Evolutionary conservation across 2,329 filamentous ascomycete species (phyloP), one percentile per base, ranked within the genome.

Genomic region (Neopestalotiopsis sp.): DNA sequence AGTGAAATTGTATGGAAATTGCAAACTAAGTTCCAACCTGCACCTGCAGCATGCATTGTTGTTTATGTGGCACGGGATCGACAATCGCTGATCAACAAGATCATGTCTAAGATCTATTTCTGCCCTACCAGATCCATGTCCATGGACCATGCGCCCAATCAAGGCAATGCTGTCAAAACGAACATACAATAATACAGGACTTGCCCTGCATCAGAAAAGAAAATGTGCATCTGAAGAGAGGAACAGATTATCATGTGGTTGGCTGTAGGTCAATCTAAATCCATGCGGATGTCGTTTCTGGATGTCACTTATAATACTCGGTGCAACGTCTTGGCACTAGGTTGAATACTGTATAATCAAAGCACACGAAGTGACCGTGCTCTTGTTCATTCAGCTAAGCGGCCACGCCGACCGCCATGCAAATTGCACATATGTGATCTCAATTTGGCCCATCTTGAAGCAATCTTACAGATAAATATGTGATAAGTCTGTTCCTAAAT

Each of bases 81-180:
- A 53, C 45, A 17, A 53, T 53, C 45, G 45, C 14, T 17, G 45
- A 53, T 53, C 17, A 53, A 24, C 45, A n/a, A 5, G n/a, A 53
- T 53, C 45, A n/a, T 53, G 45, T 53, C 45, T 53, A 17, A 53
- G 45, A 53, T 53, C 45, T 53, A 4, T 53, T 6, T 53, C 45
- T 53, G 45, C 45, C 45, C 45, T 53, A 53, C 45, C 34, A 53
- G n/a, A 53, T 53, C 45, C 45, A 53, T 53, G n/a, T 53, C 9
- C 5, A n/a, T 20, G 45, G 45, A 17, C 9, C 20, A 53, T 53
- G n/a, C n/a, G 14, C 45, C 45, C 45, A 53, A 53, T 53, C n/a
- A 53, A 53, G n/a, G 45, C n/a, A 20, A 53, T 53, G 17, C 14
- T n/a, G 45, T 17, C 45, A 53, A 53, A 20, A 53, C 45, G 17